phyloP scores from a whole-genome alignment of 2,329 filamentous ascomycete genomes.

The Fusarium tuaranense region DNA sequence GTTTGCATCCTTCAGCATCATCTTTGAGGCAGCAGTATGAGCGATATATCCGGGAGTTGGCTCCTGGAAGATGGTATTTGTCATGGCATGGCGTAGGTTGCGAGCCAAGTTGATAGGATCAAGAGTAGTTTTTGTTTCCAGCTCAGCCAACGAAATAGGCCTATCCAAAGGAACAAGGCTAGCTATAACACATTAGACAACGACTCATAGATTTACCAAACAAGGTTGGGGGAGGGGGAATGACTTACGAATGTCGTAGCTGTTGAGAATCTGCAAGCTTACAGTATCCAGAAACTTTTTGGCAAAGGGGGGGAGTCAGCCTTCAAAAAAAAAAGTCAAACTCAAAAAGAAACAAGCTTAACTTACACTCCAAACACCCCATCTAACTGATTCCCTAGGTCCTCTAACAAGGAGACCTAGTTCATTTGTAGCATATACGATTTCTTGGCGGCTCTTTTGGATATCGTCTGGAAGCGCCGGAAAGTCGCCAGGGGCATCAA shows the following conservation, averaged over 20 bases:
- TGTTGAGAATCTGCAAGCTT: constrained; percentile 63
- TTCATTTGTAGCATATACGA: constrained; percentile 62
- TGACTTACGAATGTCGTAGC: constrained; percentile 60
- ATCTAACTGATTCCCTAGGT: constrained; percentile 63
- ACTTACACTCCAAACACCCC: constrained; percentile 64
- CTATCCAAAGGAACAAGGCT: constrained; percentile 62
- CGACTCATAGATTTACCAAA: background rate
- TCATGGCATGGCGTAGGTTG: constrained; percentile 68
- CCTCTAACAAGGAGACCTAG: constrained; percentile 61
- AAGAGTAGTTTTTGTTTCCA: constrained; percentile 58
- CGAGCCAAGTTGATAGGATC: constrained; percentile 63
- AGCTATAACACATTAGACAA: constrained; percentile 46
- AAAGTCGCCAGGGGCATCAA: constrained; percentile 58
- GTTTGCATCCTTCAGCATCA: constrained; percentile 60
- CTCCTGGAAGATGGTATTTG: constrained; percentile 67
- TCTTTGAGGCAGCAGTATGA: constrained; percentile 66
- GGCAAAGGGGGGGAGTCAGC: constrained; percentile 15
- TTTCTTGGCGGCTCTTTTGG: constrained; percentile 57
- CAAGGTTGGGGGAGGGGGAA: accelerated
- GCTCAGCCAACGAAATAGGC: constrained; percentile 59
- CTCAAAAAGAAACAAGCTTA: constrained; percentile 8
- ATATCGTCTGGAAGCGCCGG: constrained; percentile 60
- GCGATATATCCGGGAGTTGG: constrained; percentile 61
- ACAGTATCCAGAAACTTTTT: constrained; percentile 62
- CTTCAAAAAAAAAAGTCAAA: background rate